Evolutionary conservation across 2,329 filamentous ascomycete species (phyloP).

Genomic region (Aureobasidium sp.): DNA sequence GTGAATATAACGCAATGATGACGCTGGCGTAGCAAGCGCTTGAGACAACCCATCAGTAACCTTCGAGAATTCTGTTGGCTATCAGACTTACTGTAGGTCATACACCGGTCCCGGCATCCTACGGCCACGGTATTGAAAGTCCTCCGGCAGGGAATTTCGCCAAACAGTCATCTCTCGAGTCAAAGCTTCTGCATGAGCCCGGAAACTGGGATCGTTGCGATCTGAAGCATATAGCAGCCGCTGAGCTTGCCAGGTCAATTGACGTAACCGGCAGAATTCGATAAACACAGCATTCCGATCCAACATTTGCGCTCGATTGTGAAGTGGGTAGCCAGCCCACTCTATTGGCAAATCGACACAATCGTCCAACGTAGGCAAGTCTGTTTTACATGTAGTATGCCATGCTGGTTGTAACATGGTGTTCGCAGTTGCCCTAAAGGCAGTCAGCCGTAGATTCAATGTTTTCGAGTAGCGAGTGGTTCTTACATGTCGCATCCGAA

Average conservation of each 20-base stretch:
- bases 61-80: no score
- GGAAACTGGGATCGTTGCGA: not conserved
- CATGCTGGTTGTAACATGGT: slow-evolving; percentile 2
- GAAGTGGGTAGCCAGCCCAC: slow-evolving; percentile 4
- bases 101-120: slow-evolving; percentile 14
- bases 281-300: slow-evolving; percentile 4
- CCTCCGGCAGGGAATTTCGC: slow-evolving; percentile 5
- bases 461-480: no score
- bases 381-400: not conserved
- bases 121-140: not conserved
- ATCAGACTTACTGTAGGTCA: slow-evolving; percentile 17
- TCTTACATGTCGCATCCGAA: slow-evolving; percentile 10
- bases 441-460: not conserved
- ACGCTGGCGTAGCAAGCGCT: slow-evolving; percentile 17
- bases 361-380: not conserved
- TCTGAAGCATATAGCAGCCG: not conserved
- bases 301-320: not conserved
- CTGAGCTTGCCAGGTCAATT: slow-evolving; percentile 8
- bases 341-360: not conserved
- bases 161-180: slow-evolving; percentile 2
- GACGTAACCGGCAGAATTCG: slow-evolving; percentile 1
- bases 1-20: not conserved
- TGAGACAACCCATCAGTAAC: not conserved
- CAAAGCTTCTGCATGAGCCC: not conserved
- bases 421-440: slow-evolving; percentile 3